Percentiles rank a stretch among this genome's conserved stretches.
Evolutionary conservation across 1,284 basidiomycete genomes (phyloP).

Genomic region (Kwoniella shivajii): DNA sequence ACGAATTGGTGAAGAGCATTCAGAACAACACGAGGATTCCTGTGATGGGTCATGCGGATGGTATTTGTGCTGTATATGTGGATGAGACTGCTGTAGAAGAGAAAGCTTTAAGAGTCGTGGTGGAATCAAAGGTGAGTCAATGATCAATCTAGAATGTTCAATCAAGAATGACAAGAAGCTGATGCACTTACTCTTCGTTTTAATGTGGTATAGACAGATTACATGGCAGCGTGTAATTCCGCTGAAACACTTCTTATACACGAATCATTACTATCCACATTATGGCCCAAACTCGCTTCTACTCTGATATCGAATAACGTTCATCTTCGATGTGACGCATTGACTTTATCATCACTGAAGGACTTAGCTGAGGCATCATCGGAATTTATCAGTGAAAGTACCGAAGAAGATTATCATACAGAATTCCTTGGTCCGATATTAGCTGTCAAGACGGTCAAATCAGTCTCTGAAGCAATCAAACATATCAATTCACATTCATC

Average conservation of each 20-base stretch:
- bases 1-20: slow-evolving; percentile 83
- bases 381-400: slow-evolving; percentile 61
- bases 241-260: slow-evolving; percentile 90
- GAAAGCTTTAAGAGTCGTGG: slow-evolving; percentile 77
- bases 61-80: slow-evolving; percentile 85
- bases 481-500: slow-evolving; percentile 94
- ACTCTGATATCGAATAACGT: slow-evolving; percentile 73
- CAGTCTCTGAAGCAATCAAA: slow-evolving; percentile 71
- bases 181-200: too few relatives aligned
- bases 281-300: slow-evolving; percentile 79
- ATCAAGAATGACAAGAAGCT: too few relatives aligned
- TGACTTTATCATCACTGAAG: slow-evolving; percentile 61
- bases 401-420: slow-evolving; percentile 70
- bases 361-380: slow-evolving; percentile 46
- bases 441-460: slow-evolving; percentile 74
- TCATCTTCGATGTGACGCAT: slow-evolving; percentile 74
- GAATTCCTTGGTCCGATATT: slow-evolving; percentile 86
- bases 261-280: slow-evolving; percentile 64
- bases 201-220: slow-evolving; percentile 73
- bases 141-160: too few relatives aligned
- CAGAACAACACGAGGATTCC: slow-evolving; percentile 89
- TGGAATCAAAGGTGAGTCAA: slow-evolving; percentile 83
- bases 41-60: slow-evolving; percentile 99
- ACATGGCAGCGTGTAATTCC: slow-evolving; percentile 95
- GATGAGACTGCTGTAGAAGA: slow-evolving; percentile 76